Conservation (phyloP, 2,329 filamentous ascomycete species). For the Phaeoacremonium minimum region DNA sequence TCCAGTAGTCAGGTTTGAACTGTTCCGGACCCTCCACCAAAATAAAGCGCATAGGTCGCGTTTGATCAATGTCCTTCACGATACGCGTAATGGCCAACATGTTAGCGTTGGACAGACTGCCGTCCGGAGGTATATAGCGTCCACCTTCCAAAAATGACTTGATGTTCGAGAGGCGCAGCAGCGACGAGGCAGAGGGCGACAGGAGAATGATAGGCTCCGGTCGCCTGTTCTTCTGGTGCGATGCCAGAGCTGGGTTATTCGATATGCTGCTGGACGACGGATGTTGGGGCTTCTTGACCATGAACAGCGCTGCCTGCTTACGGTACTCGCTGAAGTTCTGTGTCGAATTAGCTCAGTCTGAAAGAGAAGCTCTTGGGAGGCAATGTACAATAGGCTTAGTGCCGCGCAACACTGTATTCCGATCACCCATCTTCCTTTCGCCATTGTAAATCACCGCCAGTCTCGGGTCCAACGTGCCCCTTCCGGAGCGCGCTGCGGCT, state of each 20-base stretch:
- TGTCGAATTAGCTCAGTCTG: too few relatives aligned
- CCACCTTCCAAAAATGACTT: slow-evolving; percentile 89
- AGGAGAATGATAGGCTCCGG: slow-evolving; percentile 91
- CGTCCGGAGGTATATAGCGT: slow-evolving; percentile 73
- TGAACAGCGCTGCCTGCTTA: slow-evolving; percentile 76
- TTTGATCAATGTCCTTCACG: slow-evolving; percentile 66
- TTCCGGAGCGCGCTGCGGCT: slow-evolving; percentile 47
- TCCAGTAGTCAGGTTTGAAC: slow-evolving; percentile 98
- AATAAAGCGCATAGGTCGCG: slow-evolving; percentile 82
- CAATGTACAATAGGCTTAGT: slow-evolving; percentile 77
- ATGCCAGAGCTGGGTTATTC: slow-evolving; percentile 40
- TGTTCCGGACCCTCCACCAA: slow-evolving; percentile 89
- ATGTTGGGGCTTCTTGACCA: slow-evolving; percentile 54
- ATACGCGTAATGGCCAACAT: slow-evolving; percentile 82
- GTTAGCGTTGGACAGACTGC: slow-evolving; percentile 63
- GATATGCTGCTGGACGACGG: slow-evolving; percentile 27
- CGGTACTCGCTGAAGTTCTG: slow-evolving; percentile 92
- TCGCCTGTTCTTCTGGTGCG: slow-evolving; percentile 51
- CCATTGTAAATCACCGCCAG: slow-evolving; percentile 86
- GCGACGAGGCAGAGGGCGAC: slow-evolving; percentile 89
- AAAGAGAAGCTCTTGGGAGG: background rate
- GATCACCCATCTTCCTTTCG: slow-evolving; percentile 87
- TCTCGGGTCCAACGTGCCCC: slow-evolving; percentile 72
- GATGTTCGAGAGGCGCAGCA: slow-evolving; percentile 93
- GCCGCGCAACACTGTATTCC: slow-evolving; percentile 82